phyloP scores from a whole-genome alignment of 768 basidiomycete genomes.

The Collybia mongolica region DNA sequence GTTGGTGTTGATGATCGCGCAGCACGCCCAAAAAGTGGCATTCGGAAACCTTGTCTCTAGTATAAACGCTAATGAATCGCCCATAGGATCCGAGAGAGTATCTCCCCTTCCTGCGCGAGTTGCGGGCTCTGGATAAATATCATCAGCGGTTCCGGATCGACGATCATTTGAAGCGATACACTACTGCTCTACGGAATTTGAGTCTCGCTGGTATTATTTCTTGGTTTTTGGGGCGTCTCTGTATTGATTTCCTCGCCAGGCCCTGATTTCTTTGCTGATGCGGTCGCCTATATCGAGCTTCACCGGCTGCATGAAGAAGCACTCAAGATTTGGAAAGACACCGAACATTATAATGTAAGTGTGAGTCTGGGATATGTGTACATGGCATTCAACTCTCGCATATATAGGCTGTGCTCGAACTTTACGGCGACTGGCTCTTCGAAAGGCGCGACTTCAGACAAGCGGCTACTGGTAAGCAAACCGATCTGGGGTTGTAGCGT shows the following conservation, averaged over 20 bases:
- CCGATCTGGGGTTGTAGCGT: neutral
- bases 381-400: too few relatives aligned
- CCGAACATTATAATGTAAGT: conserved; percentile 60
- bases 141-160: conserved; percentile 93
- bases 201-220: conserved; percentile 58
- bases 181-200: conserved; percentile 74
- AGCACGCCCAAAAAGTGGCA: conserved; percentile 90
- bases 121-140: conserved; percentile 73
- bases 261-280: conserved; percentile 72
- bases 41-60: neutral
- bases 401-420: conserved; percentile 59
- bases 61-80: neutral
- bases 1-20: conserved; percentile 92
- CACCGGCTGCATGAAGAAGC: conserved; percentile 77
- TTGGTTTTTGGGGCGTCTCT: neutral
- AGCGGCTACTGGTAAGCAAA: conserved; percentile 69
- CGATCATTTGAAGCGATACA: conserved; percentile 79
- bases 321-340: conserved; percentile 69
- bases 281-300: conserved; percentile 72
- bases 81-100: conserved; percentile 94
- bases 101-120: conserved; percentile 91
- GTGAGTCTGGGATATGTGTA: too few relatives aligned
- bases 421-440: conserved; percentile 88
- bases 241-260: conserved; percentile 39
- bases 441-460: conserved; percentile 81